Evolutionary conservation across 768 basidiomycete species (phyloP).

Genomic region (Podaxis sp.): DNA sequence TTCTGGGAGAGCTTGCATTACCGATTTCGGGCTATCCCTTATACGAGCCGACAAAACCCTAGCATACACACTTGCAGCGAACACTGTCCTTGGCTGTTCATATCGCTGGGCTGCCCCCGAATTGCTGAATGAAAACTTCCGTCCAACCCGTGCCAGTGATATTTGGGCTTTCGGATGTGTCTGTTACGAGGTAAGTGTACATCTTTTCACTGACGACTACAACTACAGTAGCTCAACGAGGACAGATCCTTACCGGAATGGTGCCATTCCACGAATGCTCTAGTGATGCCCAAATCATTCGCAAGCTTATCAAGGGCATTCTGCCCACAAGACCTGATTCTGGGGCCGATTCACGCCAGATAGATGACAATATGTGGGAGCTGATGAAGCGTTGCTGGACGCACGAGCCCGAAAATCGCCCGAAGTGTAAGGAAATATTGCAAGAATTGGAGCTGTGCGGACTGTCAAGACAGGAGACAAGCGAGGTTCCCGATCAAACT

Average conservation of each 20-base stretch:
- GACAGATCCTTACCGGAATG: conserved; percentile 15
- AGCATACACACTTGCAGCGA: neutral
- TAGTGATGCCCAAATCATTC: conserved; percentile 13
- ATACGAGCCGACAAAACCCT: conserved; percentile 9
- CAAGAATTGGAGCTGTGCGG: neutral
- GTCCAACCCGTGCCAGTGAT: conserved; percentile 16
- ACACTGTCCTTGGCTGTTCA: neutral
- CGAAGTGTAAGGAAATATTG: neutral
- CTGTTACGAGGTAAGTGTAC: conserved; percentile 14
- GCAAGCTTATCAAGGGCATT: neutral
- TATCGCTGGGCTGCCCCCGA: conserved; percentile 22
- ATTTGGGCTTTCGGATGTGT: conserved; percentile 21
- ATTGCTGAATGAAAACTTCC: conserved; percentile 5
- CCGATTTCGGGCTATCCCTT: conserved; percentile 18
- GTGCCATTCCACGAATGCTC: conserved; percentile 21
- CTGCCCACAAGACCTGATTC: neutral
- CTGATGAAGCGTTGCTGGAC: neutral
- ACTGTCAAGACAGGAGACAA: neutral
- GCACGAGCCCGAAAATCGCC: neutral
- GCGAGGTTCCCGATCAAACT: no score
- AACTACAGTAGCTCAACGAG: neutral
- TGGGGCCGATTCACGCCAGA: neutral
- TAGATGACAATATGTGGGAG: neutral
- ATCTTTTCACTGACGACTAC: neutral
- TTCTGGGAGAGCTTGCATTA: conserved; percentile 15